Percentiles rank a stretch among this genome's conserved stretches.
Evolutionary conservation across 768 basidiomycete genomes (phyloP).

Genomic region (Kondoa malvinella): DNA sequence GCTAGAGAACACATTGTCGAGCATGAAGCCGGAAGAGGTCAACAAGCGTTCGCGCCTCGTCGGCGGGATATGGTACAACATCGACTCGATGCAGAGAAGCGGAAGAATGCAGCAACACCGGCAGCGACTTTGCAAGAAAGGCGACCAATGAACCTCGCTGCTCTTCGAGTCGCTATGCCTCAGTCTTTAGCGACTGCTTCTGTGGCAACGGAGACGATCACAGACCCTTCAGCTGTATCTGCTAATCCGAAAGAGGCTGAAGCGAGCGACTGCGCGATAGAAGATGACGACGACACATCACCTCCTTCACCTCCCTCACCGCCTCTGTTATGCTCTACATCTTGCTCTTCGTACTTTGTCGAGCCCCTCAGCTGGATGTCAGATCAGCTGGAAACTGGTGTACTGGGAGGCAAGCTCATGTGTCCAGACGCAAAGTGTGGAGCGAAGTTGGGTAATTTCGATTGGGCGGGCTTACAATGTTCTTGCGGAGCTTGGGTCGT

Average conservation of each 20-base stretch:
- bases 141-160: neutral
- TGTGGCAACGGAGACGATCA: neutral
- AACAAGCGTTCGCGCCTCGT: conserved; percentile 26
- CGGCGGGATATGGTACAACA: conserved; percentile 26
- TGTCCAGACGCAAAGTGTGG: conserved; percentile 86
- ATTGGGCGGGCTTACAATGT: conserved; percentile 61
- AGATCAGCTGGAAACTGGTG: conserved; percentile 52
- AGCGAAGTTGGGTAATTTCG: conserved; percentile 83
- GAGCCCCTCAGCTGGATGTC: conserved; percentile 98
- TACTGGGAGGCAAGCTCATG: conserved; percentile 66
- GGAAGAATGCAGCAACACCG: conserved; percentile 13
- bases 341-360: conserved; percentile 88
- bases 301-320: conserved; percentile 5
- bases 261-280: conserved; percentile 12
- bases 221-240: neutral
- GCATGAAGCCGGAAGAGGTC: conserved; percentile 27
- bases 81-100: conserved; percentile 18
- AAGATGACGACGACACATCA: conserved; percentile 16
- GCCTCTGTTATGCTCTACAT: conserved; percentile 23
- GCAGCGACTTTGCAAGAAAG: conserved; percentile 12
- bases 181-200: neutral
- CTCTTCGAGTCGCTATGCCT: neutral
- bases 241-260: neutral
- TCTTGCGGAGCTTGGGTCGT: conserved; percentile 26
- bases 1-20: conserved; percentile 27